Base-by-base conservation (phyloP, 1,284 basidiomycete genomes). In the Athelia sp. region DNA sequence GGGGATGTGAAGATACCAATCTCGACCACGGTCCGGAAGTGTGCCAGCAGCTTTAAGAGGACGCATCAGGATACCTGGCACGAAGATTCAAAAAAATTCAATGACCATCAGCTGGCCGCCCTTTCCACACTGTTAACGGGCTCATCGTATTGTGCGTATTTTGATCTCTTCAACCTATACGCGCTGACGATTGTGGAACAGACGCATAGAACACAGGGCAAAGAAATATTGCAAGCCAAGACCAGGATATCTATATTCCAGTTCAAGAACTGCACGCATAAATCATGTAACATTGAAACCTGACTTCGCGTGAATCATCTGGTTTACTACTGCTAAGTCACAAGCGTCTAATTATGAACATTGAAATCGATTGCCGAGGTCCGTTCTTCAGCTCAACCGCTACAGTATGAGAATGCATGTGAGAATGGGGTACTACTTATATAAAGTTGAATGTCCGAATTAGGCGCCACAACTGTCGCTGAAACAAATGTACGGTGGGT, bases 41-140 rank as follows among this genome's bases (percentile, higher is more conserved):
- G 84, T 58, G 86, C 86, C 3, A 78, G 82, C 54, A 84, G 80
- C 52, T 89, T 88, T 69, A 85, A 83, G 65, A 81, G 82, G 69
- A 87, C 84, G 21, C 84, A 90, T 62, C 82, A 86, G 63, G 87
- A 90, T 68, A 91, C 87, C 21, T 91, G 89, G 90, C 82, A 87
- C 55, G 88, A 91, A 66, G 88, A 92, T 62, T 79, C 78, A 46
- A 81, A 84, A 61, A 74, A 79, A 47, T 93, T 93, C 62, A 74
- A 80, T 26, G 82, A 88, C 47, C 84, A 87, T 48, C 87, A 89
- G 62, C 69, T 88, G 24, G 75, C 74, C 13, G 80, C 83, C 13
- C 66, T 90, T 49, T 87, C 85, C 19, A 87, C 86, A 17, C 67
- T 90, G 43, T 64, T 89, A 29, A 85, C 82, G 14, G 85, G 85